These are phyloP conservation scores for Rhodosporidiobolus sp. DNA, from an alignment of 768 basidiomycete genomes.

Conservation along the genomic window DNA sequence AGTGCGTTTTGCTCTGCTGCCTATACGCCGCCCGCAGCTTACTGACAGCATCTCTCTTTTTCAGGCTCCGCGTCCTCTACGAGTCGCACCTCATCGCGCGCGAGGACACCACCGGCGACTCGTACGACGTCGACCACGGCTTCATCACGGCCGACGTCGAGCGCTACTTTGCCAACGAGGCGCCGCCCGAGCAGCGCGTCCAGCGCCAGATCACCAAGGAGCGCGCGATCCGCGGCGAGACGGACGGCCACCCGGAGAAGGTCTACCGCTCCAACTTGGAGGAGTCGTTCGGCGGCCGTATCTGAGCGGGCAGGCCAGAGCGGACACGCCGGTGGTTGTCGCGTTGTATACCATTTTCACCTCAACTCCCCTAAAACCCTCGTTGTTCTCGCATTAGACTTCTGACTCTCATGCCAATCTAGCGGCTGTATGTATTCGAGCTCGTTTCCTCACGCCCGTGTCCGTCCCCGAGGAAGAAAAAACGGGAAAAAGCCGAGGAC, in stretches of 20 bases:
- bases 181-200: slow-evolving; percentile 8
- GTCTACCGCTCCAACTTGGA: slow-evolving; percentile 20
- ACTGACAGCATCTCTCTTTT: not conserved
- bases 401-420: no score
- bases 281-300: slow-evolving; percentile 17
- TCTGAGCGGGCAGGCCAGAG: not conserved
- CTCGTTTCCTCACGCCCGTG: no score
- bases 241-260: not conserved
- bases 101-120: slow-evolving; percentile 1
- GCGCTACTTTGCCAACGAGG: slow-evolving; percentile 30
- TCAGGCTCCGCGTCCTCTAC: slow-evolving; percentile 46
- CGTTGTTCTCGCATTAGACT: no score
- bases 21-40: not conserved
- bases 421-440: no score
- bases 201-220: slow-evolving; percentile 29
- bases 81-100: slow-evolving; percentile 39
- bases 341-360: no score
- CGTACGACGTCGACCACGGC: slow-evolving; percentile 24
- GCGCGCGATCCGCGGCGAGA: slow-evolving; percentile 17
- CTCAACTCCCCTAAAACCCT: no score
- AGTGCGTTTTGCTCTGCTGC: slow-evolving; percentile 29
- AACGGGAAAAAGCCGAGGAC: no score
- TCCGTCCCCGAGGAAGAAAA: no score
- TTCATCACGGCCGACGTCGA: slow-evolving; percentile 34
- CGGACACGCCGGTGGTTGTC: no score